Evolutionary conservation across 2,329 filamentous ascomycete genomes (phyloP), one percentile per base, ranked within the genome.

Genomic region (Didymella keratinophila): DNA sequence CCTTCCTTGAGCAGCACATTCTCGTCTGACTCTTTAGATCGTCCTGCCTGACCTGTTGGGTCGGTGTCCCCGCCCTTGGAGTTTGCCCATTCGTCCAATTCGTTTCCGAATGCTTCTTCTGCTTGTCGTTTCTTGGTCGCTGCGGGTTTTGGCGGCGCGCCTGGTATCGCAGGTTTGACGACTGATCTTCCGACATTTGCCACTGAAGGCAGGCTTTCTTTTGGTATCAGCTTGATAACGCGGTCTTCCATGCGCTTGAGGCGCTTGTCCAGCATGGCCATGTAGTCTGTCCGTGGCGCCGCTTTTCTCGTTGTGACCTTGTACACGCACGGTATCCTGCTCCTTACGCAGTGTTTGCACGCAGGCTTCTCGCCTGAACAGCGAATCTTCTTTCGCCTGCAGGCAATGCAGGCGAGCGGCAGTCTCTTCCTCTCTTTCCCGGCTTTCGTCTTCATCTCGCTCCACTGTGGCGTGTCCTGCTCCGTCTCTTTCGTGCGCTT

Each of bases 301-400:
- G 94, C 93, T 77, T 98, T 98, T 60, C 95, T 86, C 4, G 93
- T 93, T 0, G 93, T 98, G 59, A 97, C 92, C 73, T 98, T 98
- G 83, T 98, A 99, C 4, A 98, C 93, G 75, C 95, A 99, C 1
- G 94, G 94, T 67, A 96, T 96, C 42, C 94, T 87, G 50, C 94
- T 96, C 56, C 93, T 87, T 58, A 96, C 83, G 74, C 95, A 98
- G 78, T 98, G 95, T 77, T 97, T 97, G 82, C 95, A 99, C 0
- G 93, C 92, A 2, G 95, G 95, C 78, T 97, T 98, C 81, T 98
- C 95, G 58, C 95, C 95, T 0, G 94, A 98, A 76, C 95, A 99
- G 52, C 94, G 88, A 63, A 99, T 98, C 82, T 99, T 99, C 81
- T 99, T 99, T 71, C 95, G 86, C 32, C 95, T 87, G 73, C 95